These are phyloP conservation scores for Stylosanthes scabra DNA, from an alignment of 331 rosid genomes.

Conservation along the genomic window DNA sequence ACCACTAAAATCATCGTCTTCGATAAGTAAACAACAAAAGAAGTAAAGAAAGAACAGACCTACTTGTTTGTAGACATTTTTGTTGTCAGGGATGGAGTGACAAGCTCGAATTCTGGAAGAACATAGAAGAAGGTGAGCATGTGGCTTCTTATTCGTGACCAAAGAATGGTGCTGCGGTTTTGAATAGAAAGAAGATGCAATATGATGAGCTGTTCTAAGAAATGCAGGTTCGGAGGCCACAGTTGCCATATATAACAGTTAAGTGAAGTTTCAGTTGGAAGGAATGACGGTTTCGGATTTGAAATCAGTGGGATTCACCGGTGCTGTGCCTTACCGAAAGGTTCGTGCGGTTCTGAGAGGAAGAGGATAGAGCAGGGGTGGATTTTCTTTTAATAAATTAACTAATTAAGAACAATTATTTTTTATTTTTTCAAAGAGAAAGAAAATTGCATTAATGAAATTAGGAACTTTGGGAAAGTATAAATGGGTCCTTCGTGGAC, in stretches of 20 bases:
- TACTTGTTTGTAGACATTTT: slow-evolving; percentile 68
- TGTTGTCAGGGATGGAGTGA: slow-evolving; percentile 50
- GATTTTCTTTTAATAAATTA: no score
- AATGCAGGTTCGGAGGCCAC: slow-evolving; percentile 50
- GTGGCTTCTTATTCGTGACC: slow-evolving; percentile 28
- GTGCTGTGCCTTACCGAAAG: no score
- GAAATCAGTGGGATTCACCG: no score
- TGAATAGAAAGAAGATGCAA: slow-evolving; percentile 42
- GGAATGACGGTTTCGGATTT: no score
- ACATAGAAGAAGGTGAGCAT: slow-evolving; percentile 23
- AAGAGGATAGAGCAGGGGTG: no score
- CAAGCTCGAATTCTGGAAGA: slow-evolving; percentile 59
- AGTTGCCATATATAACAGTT: slow-evolving; percentile 39
- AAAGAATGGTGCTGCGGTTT: slow-evolving; percentile 42
- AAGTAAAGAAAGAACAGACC: slow-evolving; percentile 51
- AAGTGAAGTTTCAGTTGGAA: background rate
- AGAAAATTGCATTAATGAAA: no score
- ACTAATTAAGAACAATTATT: no score
- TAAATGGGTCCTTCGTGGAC: no score
- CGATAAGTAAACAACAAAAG: background rate
- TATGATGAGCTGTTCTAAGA: slow-evolving; percentile 34
- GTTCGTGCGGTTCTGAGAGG: no score
- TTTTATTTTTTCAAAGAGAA: no score
- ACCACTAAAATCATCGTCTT: background rate
- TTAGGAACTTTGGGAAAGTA: no score